phyloP scores from a whole-genome alignment of 2,329 filamentous ascomycete species.

The Aureobasidium lini region DNA sequence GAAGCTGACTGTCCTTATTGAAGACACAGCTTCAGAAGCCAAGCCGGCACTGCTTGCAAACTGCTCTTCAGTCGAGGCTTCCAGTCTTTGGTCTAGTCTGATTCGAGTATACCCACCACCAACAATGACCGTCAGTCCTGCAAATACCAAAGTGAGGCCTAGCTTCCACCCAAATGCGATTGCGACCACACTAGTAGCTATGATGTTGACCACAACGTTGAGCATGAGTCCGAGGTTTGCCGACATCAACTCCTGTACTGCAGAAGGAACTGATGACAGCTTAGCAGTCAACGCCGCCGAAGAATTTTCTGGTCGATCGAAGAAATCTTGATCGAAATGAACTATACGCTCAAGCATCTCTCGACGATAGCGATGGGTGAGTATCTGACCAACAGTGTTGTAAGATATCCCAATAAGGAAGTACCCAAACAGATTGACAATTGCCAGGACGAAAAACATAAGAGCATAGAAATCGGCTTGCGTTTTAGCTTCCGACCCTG shows the following conservation, averaged over 20 bases:
- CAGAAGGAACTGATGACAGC: conserved; percentile 38
- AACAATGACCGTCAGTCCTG: conserved; percentile 27
- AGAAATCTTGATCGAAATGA: conserved; percentile 35
- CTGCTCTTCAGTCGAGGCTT: conserved; percentile 22
- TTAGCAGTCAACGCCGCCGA: conserved; percentile 36
- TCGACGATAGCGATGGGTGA: background rate
- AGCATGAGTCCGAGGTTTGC: conserved; percentile 39
- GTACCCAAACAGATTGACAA: conserved; percentile 40
- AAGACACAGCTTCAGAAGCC: conserved; percentile 29
- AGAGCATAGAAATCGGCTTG: conserved; percentile 46
- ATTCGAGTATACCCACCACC: conserved; percentile 29
- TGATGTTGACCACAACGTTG: conserved; percentile 38
- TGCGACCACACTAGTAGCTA: conserved; percentile 24
- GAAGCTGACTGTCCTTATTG: conserved; percentile 29
- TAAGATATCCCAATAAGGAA: conserved; percentile 39
- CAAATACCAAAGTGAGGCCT: conserved; percentile 28
- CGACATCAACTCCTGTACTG: conserved; percentile 40
- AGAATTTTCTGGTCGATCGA: conserved; percentile 38
- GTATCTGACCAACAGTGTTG: conserved; percentile 24
- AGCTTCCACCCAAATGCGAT: conserved; percentile 32
- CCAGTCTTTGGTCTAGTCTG: conserved; percentile 27
- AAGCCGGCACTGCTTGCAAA: conserved; percentile 29
- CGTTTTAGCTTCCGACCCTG: conserved; percentile 30
- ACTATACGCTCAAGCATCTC: conserved; percentile 38
- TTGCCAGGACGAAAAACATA: conserved; percentile 50